A percentile compares a stretch with the other conserved stretches of the same genome.
Conservation (phyloP, 2,329 filamentous ascomycete genomes). For the Botrytis elliptica region DNA sequence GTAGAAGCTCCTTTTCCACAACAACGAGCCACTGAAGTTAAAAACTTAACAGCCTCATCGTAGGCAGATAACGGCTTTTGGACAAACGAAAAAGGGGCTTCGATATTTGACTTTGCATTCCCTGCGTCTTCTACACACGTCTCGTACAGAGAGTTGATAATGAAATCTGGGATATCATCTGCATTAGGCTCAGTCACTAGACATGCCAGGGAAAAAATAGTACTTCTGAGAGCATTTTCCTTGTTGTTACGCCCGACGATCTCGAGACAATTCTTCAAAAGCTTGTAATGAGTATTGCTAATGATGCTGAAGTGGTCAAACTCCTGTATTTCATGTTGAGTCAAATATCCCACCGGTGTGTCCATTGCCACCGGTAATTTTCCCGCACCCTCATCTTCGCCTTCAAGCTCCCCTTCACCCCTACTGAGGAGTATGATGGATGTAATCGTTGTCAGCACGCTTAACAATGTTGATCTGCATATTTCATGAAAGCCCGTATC, state of each 20-base stretch:
- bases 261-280: constrained; percentile 8
- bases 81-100: neutral
- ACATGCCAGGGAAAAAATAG: constrained; percentile 31
- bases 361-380: neutral
- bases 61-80: constrained; percentile 21
- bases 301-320: neutral
- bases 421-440: constrained; percentile 40
- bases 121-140: neutral
- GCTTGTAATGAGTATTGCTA: neutral
- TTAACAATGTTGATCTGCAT: constrained; percentile 43
- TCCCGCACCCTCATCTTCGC: neutral
- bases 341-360: neutral
- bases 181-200: constrained; percentile 22
- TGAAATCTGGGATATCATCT: constrained; percentile 1
- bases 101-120: neutral
- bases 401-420: neutral
- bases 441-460: constrained; percentile 44
- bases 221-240: constrained; percentile 8
- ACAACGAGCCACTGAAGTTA: constrained; percentile 49
- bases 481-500: constrained; percentile 24
- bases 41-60: constrained; percentile 38
- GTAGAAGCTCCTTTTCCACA: constrained; percentile 44
- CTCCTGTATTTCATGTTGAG: neutral
- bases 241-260: constrained; percentile 1
- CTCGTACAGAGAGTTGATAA: constrained; percentile 2